Base-by-base conservation (phyloP, 139 green algal genomes). In the Haematococcus lacustris region DNA sequence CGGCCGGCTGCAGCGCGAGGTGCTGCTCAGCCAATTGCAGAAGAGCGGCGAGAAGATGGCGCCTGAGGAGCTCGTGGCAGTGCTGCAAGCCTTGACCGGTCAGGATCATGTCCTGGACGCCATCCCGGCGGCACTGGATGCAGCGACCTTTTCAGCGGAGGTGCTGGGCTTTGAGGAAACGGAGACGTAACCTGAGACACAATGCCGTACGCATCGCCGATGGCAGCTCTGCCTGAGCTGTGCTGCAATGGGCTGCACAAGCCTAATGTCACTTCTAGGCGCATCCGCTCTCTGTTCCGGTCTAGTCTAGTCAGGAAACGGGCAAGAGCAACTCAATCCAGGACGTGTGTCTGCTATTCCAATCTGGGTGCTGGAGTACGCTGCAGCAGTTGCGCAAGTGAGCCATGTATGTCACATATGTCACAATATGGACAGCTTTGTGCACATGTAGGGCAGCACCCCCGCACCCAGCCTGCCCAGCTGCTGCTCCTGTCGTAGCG, bases 101-200 rank as follows among this genome's bases (percentile, higher is more conserved):
- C 33, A 32, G 3, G 33, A 71, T 35, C 64, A 66, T 6, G 23
- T 70, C 4, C 70, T 78, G 2, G 74, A 85, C 43, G 71, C 73
- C 21, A 70, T 92, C 26, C 83, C 82, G 5, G 37, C 78, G 1
- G 34, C 50, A 3, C 40, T 91, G 3, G 76, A 78, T 25, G 84
- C 82, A 0, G 57, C 57, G 23, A 53, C 63, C 1, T 91, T 91
- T 71, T 75, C 79, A 25, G 68, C 80, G 0, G 80, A 86, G 2
- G 76, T 90, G 66, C 76, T 93, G 38, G 88, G 88, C 2, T 91
- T 93, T 71, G 81, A 87, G 32, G 74, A 76, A 40, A 23, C 26
- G 35, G 2, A 9, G 21, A 37, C 9, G 2, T 13, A 35, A 5
- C 51, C 37, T 51, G 21, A 13, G 47, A n/a, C 47, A 57, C 47